A percentile compares a stretch with the other conserved stretches of the same genome.
Evolutionary conservation across 2,329 filamentous ascomycete genomes (phyloP).

Genomic region (Bipolaris oryzae): DNA sequence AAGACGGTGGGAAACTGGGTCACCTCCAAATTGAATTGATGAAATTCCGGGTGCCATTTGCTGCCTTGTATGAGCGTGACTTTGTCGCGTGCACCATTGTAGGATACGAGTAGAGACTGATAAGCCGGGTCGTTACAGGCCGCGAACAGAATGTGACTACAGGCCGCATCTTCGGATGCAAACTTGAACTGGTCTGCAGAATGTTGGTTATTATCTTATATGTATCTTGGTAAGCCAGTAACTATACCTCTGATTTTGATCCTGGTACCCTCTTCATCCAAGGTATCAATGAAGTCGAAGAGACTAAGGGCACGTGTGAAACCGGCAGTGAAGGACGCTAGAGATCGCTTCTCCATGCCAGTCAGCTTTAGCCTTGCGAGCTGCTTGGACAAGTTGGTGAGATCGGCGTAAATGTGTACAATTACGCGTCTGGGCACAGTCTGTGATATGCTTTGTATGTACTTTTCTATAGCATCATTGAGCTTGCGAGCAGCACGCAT

Average conservation of each 20-base stretch:
- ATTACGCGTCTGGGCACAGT: slow-evolving; percentile 60
- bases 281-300: slow-evolving; percentile 67
- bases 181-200: slow-evolving; percentile 18
- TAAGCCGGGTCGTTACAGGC: slow-evolving; percentile 67
- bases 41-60: slow-evolving; percentile 60
- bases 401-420: slow-evolving; percentile 63
- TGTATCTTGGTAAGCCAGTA: background rate
- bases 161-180: slow-evolving; percentile 52
- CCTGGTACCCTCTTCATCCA: slow-evolving; percentile 64
- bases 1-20: slow-evolving; percentile 62
- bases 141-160: slow-evolving; percentile 68
- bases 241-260: slow-evolving; percentile 63
- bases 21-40: slow-evolving; percentile 57
- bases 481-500: slow-evolving; percentile 61
- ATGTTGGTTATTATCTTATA: slow-evolving; percentile 8
- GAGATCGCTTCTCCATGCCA: slow-evolving; percentile 61
- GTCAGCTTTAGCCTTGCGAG: slow-evolving; percentile 57
- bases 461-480: slow-evolving; percentile 57
- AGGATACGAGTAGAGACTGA: slow-evolving; percentile 61
- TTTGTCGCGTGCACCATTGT: slow-evolving; percentile 56
- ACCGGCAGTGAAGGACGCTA: slow-evolving; percentile 61
- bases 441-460: slow-evolving; percentile 31
- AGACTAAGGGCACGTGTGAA: slow-evolving; percentile 64
- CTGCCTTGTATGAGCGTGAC: slow-evolving; percentile 63
- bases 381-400: slow-evolving; percentile 59